These are phyloP conservation scores for Lachancea nothofagi DNA, from an alignment of 805 yeast species.

Conservation along the genomic window DNA sequence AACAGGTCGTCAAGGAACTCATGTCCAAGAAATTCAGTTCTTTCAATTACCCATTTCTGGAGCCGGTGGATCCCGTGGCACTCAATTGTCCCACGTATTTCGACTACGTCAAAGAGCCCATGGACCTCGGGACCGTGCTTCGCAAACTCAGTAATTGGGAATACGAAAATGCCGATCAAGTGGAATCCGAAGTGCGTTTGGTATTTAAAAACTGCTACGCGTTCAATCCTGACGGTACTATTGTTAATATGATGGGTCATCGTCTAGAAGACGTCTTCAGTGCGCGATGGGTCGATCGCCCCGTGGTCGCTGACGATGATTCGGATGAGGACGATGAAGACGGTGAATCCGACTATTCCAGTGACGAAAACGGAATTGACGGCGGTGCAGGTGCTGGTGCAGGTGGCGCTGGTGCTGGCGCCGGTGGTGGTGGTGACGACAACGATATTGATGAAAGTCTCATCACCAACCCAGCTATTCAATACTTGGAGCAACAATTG, in stretches of 20 bases:
- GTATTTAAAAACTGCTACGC: conserved; percentile 85
- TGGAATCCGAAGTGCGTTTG: conserved; percentile 74
- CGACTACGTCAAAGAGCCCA: conserved; percentile 83
- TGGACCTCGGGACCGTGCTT: conserved; percentile 87
- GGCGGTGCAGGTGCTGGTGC: conserved; percentile 13
- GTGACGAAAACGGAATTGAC: conserved; percentile 25
- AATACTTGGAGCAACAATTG: conserved; percentile 80
- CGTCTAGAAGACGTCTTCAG: conserved; percentile 80
- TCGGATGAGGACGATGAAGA: conserved; percentile 39
- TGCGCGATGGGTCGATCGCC: conserved; percentile 82
- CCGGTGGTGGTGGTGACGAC: conserved; percentile 35
- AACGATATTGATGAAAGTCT: conserved; percentile 55
- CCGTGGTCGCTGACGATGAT: conserved; percentile 53
- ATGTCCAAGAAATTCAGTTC: conserved; percentile 75
- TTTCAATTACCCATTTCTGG: conserved; percentile 83
- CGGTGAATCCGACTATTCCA: conserved; percentile 34
- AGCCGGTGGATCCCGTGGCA: conserved; percentile 94
- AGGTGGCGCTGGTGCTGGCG: conserved; percentile 36
- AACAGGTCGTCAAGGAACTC: conserved; percentile 75
- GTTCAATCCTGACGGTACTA: conserved; percentile 95
- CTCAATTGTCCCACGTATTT: conserved; percentile 86
- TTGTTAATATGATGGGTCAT: conserved; percentile 94
- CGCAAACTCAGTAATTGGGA: conserved; percentile 78
- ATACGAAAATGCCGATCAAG: conserved; percentile 83
- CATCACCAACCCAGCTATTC: conserved; percentile 83